Conservation (phyloP, 2,329 filamentous ascomycete species). For the Botrytis sinoallii region DNA sequence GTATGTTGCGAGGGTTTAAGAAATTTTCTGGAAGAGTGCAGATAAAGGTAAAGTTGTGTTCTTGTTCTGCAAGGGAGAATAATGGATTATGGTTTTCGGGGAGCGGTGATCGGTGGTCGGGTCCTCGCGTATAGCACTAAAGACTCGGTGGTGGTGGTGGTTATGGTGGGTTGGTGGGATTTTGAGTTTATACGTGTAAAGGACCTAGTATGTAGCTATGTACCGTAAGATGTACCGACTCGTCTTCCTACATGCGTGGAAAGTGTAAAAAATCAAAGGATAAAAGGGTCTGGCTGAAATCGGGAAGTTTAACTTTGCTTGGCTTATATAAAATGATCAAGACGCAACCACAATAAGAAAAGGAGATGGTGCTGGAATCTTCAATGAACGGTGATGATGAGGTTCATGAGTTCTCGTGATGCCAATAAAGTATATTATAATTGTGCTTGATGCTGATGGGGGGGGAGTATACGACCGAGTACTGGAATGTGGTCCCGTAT, state of each 20-base stretch:
- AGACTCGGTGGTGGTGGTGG: background rate
- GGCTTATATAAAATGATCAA: background rate
- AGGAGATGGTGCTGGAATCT: background rate
- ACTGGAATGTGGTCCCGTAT: background rate
- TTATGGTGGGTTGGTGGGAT: slow-evolving; percentile 7
- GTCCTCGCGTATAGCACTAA: slow-evolving; percentile 2
- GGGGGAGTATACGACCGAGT: background rate
- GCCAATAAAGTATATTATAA: background rate
- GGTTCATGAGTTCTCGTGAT: background rate
- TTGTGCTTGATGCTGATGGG: background rate
- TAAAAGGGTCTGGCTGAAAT: background rate
- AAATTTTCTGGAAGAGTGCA: background rate
- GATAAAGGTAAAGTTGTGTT: slow-evolving; percentile 1
- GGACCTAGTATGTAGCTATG: background rate
- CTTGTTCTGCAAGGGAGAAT: slow-evolving; percentile 14
- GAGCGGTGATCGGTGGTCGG: slow-evolving; percentile 13
- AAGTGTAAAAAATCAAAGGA: background rate
- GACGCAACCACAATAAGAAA: background rate
- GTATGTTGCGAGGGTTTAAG: background rate
- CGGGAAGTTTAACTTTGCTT: background rate
- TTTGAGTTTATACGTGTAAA: background rate
- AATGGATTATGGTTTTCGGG: slow-evolving; percentile 7
- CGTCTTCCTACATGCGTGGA: background rate
- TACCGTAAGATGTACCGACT: background rate
- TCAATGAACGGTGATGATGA: background rate